Evolutionary conservation across 2,329 filamentous ascomycete species (phyloP).

Genomic region (Colletotrichum tamarilloi): DNA sequence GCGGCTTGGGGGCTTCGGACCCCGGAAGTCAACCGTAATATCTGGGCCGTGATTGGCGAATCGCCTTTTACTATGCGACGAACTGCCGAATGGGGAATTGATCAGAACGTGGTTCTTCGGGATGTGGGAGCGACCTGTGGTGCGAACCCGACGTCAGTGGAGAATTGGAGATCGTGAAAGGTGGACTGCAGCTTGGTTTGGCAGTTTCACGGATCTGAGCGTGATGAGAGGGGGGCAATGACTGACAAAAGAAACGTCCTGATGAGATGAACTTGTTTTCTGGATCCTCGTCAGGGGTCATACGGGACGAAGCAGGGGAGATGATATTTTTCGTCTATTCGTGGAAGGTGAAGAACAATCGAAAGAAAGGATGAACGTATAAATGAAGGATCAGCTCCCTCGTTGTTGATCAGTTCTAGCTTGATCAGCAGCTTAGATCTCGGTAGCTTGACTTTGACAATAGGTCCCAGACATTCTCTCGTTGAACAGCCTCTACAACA

Average conservation of each 20-base stretch:
- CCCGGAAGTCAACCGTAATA: conserved; percentile 20
- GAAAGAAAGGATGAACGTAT: neutral
- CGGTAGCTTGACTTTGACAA: neutral
- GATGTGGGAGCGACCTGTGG: conserved; percentile 19
- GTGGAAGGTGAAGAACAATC: neutral
- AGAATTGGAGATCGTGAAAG: conserved; percentile 18
- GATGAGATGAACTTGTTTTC: conserved; percentile 24
- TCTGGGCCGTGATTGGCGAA: neutral
- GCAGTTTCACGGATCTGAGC: conserved; percentile 11
- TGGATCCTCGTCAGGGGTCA: conserved; percentile 2
- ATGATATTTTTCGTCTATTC: neutral
- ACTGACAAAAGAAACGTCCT: conserved; percentile 4
- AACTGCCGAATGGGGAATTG: conserved; percentile 3
- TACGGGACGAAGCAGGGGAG: neutral
- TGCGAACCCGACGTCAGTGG: conserved; percentile 20
- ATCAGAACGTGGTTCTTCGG: conserved; percentile 15
- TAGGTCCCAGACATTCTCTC: neutral
- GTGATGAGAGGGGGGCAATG: neutral
- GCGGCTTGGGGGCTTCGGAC: conserved; percentile 2
- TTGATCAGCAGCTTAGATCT: neutral
- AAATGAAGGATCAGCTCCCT: conserved; percentile 7
- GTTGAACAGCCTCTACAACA: neutral
- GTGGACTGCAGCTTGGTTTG: conserved; percentile 12
- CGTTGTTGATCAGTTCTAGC: neutral
- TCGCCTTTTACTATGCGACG: no score